Base-by-base conservation (phyloP, 2,329 filamentous ascomycete genomes). In the Scortechinia acanthostroma region DNA sequence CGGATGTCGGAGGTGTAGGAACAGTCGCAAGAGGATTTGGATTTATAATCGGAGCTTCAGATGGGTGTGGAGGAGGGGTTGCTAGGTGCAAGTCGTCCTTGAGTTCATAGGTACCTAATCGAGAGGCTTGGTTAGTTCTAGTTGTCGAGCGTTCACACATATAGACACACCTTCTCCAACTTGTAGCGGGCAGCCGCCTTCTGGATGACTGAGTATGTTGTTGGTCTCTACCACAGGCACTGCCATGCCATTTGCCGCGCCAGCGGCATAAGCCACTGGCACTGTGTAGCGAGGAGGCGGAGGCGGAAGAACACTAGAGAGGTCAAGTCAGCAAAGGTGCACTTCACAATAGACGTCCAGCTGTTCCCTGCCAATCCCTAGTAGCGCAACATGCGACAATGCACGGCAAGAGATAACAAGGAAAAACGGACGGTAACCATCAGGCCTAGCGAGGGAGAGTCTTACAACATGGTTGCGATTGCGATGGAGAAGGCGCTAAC, bases 51-150 rank as follows among this genome's bases (percentile, higher is more conserved):
- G 90, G 91, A 13, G 88, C 83, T 70, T 98, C 93, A 49, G 91
- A 95, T 19, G 93, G 93, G 65, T 98, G 93, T 14, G 91, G 91
- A 50, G 91, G 91, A 46, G 93, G 93, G 23, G 91, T 96, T 40
- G 93, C 91, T 47, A 98, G 83, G 53, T 90, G 86, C 21, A 98
- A 71, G 61, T 95, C 88, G 65, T 98, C 91, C 61, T 90, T 86
- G 37, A 97, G 77, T 19, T 87, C 76, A 58, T 98, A 98, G 49
- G 88, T 91, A 57, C 91, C 89, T 93, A 54, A 23, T 37, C 30
- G 42, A 19, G 42, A n/a, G 14, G 43, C 57, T 44, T 54, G 48
- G 42, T 35, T n/a, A n/a, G n/a, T n/a, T n/a, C n/a, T n/a, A n/a
- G n/a, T n/a, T n/a, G n/a, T n/a, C n/a, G n/a, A 21, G 43, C 23